Percentiles rank a stretch among this genome's conserved stretches.
Conservation (phyloP, 495 filamentous ascomycete species). For the Friedmanniomyces simplex region DNA sequence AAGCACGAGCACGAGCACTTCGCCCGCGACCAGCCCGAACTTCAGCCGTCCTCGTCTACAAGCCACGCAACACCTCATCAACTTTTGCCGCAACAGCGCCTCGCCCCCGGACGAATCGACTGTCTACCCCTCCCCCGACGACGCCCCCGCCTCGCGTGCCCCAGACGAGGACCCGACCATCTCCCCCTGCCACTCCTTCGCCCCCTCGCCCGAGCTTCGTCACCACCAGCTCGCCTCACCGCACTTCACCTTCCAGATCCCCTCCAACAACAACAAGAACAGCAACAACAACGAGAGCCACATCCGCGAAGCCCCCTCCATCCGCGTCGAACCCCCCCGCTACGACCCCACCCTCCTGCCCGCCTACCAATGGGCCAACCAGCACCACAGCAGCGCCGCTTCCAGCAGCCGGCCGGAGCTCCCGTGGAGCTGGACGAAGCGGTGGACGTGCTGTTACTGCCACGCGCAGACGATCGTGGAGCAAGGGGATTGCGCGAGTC, state of each 20-base stretch:
- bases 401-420: neutral
- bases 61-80: neutral
- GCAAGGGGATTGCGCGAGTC: neutral
- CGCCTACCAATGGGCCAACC: neutral
- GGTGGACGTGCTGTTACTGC: conserved; percentile 1
- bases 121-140: neutral
- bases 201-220: neutral
- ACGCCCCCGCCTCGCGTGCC: neutral
- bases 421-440: conserved; percentile 1
- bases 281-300: no score
- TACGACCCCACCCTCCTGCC: neutral
- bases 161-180: neutral
- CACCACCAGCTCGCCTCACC: no score
- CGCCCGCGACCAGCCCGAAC: no score
- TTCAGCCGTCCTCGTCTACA: no score
- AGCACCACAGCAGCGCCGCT: no score
- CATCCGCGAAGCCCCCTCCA: neutral
- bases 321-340: neutral
- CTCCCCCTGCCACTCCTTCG: neutral
- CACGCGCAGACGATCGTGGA: neutral
- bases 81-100: neutral
- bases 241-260: no score
- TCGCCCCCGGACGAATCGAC: neutral
- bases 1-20: no score
- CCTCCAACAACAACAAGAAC: no score